Conservation (phyloP, 2,329 filamentous ascomycete species). For the Aureobasidium uvarum region DNA sequence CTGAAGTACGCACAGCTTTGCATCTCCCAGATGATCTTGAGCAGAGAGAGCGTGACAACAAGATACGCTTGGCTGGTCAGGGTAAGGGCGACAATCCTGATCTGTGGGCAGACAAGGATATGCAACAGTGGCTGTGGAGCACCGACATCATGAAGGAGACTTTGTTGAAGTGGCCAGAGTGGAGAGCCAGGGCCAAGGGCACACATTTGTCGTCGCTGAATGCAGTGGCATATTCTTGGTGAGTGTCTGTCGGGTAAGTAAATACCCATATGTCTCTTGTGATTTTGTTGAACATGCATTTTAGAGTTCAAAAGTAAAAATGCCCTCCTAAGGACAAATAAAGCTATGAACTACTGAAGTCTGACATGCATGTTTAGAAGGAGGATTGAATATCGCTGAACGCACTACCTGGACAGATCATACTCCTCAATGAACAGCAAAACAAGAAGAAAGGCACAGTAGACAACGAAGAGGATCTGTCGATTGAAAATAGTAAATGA, state of each 20-base stretch:
- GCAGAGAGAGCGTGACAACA: conserved; percentile 29
- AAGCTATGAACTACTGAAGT: too few relatives aligned
- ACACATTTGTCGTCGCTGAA: conserved; percentile 24
- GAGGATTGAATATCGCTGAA: not conserved
- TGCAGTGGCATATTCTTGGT: conserved; percentile 25
- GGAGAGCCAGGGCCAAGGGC: conserved; percentile 27
- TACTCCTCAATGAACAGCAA: too few relatives aligned
- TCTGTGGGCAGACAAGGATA: conserved; percentile 27
- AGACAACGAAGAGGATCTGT: not conserved
- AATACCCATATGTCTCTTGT: not conserved
- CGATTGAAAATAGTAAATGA: not conserved
- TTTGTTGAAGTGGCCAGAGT: conserved; percentile 28
- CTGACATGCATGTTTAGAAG: too few relatives aligned
- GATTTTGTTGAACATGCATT: not conserved
- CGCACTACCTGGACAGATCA: too few relatives aligned
- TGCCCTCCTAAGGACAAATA: not conserved
- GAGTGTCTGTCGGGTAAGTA: not conserved
- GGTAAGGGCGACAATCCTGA: conserved; percentile 28
- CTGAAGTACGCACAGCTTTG: conserved; percentile 40
- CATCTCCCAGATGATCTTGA: conserved; percentile 30
- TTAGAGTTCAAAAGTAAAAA: not conserved
- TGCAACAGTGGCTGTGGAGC: conserved; percentile 29
- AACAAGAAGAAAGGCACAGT: not conserved
- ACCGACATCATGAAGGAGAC: conserved; percentile 29
- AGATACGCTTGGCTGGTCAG: conserved; percentile 26